Evolutionary conservation across 495 filamentous ascomycete species (phyloP).

Genomic region (Penicillium dipodomyicola): DNA sequence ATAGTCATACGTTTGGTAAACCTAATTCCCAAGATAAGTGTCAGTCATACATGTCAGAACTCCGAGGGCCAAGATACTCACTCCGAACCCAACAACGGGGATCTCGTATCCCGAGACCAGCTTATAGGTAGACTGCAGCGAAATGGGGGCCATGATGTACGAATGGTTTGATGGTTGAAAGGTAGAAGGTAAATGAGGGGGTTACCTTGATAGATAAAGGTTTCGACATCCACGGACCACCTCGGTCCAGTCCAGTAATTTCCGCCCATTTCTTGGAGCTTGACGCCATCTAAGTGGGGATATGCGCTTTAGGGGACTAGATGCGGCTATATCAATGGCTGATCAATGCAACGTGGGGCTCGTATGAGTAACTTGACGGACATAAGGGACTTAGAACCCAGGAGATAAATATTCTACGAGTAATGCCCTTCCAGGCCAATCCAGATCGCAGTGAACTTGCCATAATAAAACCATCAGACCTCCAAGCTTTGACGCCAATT

Average conservation of each 20-base stretch:
- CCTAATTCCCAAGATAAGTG: constrained; percentile 39
- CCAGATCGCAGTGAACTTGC: background rate
- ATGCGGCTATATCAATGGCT: constrained; percentile 14
- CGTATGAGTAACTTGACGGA: background rate
- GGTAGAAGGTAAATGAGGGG: background rate
- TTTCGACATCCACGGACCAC: constrained; percentile 13
- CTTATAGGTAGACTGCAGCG: constrained; percentile 62
- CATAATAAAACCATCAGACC: background rate
- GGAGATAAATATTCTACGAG: too few relatives aligned
- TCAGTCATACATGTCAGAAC: background rate
- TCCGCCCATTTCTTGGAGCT: constrained; percentile 8
- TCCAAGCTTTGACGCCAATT: constrained; percentile 1
- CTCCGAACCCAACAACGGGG: constrained; percentile 70
- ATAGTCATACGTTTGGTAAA: constrained; percentile 66
- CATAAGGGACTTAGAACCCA: background rate
- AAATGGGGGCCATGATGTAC: constrained; percentile 54
- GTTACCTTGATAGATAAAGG: constrained; percentile 11
- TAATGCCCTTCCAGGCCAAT: too few relatives aligned
- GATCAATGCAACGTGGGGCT: constrained; percentile 16
- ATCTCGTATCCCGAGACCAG: constrained; percentile 78
- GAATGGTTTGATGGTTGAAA: background rate
- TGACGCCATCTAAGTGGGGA: constrained; percentile 21
- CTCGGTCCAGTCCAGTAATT: constrained; percentile 17
- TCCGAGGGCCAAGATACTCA: constrained; percentile 36
- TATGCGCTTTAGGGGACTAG: background rate